phyloP scores from a whole-genome alignment of 208 protist species.

The Leishmania turanica region DNA sequence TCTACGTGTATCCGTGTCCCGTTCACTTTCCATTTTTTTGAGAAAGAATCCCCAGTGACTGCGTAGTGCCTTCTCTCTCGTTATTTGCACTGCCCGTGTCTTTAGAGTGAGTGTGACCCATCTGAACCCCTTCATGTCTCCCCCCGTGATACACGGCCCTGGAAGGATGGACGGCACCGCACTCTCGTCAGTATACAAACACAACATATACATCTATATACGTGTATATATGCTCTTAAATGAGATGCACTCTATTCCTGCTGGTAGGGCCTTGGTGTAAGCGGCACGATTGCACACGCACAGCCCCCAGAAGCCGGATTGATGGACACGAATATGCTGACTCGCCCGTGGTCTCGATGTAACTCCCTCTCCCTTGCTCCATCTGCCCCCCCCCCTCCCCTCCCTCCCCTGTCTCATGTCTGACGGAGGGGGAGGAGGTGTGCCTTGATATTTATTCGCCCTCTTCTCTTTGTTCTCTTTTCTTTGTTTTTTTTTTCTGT shows the following conservation, averaged over 20 bases:
- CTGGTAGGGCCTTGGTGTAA: neutral
- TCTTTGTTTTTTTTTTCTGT: neutral
- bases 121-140: neutral
- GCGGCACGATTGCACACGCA: neutral
- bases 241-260: neutral
- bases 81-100: neutral
- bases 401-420: neutral
- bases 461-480: neutral
- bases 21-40: neutral
- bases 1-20: neutral
- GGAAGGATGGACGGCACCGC: neutral
- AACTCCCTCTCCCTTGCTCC: neutral
- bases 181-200: neutral
- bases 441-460: neutral
- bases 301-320: neutral
- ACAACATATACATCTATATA: neutral
- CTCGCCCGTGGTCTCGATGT: neutral
- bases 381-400: neutral
- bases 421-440: neutral
- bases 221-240: neutral
- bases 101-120: neutral
- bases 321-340: neutral
- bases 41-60: neutral
- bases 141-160: neutral
- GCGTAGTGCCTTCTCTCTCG: neutral